phyloP scores from a whole-genome alignment of 1,284 basidiomycete species.

The Rhodotorula sp. region DNA sequence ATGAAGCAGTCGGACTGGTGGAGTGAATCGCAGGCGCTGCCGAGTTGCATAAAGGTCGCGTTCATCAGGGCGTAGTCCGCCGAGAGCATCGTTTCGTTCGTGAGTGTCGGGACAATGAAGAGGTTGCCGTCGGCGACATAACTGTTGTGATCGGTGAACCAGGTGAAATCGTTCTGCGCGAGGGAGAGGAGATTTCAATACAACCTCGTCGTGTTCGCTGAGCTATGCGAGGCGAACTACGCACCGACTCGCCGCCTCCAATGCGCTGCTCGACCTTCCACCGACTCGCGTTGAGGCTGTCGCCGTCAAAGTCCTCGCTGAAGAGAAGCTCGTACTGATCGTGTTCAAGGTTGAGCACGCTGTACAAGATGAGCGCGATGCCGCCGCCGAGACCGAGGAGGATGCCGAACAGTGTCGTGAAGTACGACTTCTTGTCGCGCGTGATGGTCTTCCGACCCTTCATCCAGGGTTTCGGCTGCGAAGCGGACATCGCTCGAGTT shows the following conservation, averaged over 20 bases:
- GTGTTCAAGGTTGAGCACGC: constrained; percentile 3
- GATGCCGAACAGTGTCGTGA: constrained; percentile 27
- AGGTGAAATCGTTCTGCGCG: constrained; percentile 22
- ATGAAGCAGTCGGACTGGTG: constrained; percentile 26
- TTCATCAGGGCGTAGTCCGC: constrained; percentile 24
- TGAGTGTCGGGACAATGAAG: constrained; percentile 18
- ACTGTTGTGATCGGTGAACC: constrained; percentile 25
- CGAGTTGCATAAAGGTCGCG: constrained; percentile 24
- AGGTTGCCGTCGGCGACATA: constrained; percentile 33
- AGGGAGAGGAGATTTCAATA: too few relatives aligned
- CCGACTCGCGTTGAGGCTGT: constrained; percentile 6
- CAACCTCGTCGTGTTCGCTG: too few relatives aligned
- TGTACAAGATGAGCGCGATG: constrained; percentile 3
- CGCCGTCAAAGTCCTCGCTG: constrained; percentile 21
- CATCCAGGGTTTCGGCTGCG: constrained; percentile 31
- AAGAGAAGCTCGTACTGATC: constrained; percentile 14
- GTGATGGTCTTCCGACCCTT: constrained; percentile 25
- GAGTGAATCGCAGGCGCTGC: constrained; percentile 20
- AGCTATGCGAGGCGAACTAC: not conserved
- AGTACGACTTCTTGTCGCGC: constrained; percentile 30
- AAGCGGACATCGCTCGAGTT: not conserved
- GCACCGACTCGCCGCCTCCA: constrained; percentile 24
- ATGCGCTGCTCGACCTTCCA: constrained; percentile 26
- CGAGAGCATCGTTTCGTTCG: constrained; percentile 24
- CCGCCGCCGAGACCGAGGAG: constrained; percentile 6